Evolutionary conservation across 495 filamentous ascomycete species (phyloP), one percentile per base, ranked within the genome.

Genomic region (Neurospora sp.): DNA sequence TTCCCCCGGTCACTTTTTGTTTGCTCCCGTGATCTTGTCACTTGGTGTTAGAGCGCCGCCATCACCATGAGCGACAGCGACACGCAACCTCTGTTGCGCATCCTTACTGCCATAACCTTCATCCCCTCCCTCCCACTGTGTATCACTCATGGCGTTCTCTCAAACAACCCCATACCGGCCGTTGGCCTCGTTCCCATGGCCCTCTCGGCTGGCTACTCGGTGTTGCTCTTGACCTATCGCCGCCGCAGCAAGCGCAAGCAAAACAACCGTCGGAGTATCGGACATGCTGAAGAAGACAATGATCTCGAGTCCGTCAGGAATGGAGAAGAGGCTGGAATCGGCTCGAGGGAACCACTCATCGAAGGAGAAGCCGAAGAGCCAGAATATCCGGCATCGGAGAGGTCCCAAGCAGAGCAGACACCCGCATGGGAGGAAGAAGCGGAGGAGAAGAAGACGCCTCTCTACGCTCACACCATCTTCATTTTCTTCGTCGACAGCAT

Each of bases 61-160:
- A 35, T 35, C 53, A 65, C 27, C 2, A 65, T 65, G 53, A 35
- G 53, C 53, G 53, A 65, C 53, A 65, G 53, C 53, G 53, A 65
- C 53, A 65, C 53, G 14, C 53, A 65, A 35, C 53, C 53, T 18
- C 2, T 65, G 53, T 65, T 85, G 68, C 82, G 82, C 72, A 77
- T 80, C 20, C 80, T 83, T 53, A 81, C 83, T 41, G 78, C 80
- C 69, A 78, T 83, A 69, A 80, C 85, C 71, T 86, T 89, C 77
- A 75, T 88, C 12, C 86, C 86, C 59, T 86, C 86, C 69, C 88
- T 89, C 72, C 83, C 84, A 5, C 81, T 83, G n/a, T 80, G 78
- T 46, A 71, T 85, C 69, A 74, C 78, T 4, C 78, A 83, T 76
- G 86, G 76, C 81, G 79, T 75, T 73, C 79, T 82, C 41, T 81